These are phyloP conservation scores for Ceratocystis alfenasii DNA, from an alignment of 2,329 filamentous ascomycete genomes.

Conservation along the genomic window DNA sequence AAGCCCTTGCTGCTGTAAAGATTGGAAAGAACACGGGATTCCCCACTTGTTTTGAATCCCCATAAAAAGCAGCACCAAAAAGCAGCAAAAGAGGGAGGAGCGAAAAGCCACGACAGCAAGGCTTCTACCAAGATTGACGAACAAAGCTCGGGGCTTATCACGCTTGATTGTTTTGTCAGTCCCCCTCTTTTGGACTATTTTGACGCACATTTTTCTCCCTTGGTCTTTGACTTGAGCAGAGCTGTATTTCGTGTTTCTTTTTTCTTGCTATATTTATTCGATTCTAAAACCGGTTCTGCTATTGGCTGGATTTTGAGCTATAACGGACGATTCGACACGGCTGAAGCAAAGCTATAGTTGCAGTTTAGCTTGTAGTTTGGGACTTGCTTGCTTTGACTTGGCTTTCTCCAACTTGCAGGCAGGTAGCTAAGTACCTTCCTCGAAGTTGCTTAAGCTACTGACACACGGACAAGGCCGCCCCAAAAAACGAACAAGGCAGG, in stretches of 20 bases:
- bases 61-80: constrained; percentile 1
- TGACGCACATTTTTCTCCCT: not conserved
- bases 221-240: not conserved
- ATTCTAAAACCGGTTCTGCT: not conserved
- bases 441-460: no score
- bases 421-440: not conserved
- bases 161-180: not conserved
- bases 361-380: not conserved
- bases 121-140: not conserved
- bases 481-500: not conserved
- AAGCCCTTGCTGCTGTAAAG: not conserved
- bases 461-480: not conserved
- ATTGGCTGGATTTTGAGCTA: not conserved
- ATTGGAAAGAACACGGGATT: not conserved
- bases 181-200: not conserved
- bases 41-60: not conserved
- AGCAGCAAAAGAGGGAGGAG: not conserved
- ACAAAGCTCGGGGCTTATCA: not conserved
- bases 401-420: not conserved
- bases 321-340: constrained; percentile 2
- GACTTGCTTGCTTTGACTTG: not conserved
- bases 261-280: not conserved
- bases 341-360: constrained; percentile 5
- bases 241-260: not conserved
- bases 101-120: not conserved